These are phyloP conservation scores for Epichloe baconii DNA, from an alignment of 2,329 filamentous ascomycete genomes.

Conservation along the genomic window DNA sequence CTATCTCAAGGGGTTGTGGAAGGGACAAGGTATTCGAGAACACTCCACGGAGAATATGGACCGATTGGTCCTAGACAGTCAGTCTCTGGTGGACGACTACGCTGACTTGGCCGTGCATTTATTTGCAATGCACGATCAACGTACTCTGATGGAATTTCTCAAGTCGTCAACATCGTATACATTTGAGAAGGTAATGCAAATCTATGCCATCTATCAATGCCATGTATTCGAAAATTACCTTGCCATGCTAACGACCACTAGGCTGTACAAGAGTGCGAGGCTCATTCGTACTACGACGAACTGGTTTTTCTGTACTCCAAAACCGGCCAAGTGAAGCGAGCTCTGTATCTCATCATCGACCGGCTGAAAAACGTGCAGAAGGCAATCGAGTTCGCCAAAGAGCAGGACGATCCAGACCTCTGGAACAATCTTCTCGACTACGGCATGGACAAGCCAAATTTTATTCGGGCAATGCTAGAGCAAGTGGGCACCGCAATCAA, in stretches of 20 bases:
- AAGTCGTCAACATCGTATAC: constrained; percentile 74
- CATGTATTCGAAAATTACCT: neutral
- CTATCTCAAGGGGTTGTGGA: constrained; percentile 81
- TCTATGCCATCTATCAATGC: too few species aligned
- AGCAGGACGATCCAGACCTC: constrained; percentile 79
- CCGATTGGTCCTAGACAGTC: constrained; percentile 43
- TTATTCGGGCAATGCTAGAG: constrained; percentile 83
- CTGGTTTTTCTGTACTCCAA: constrained; percentile 94
- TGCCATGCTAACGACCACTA: constrained; percentile 15
- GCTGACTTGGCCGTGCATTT: constrained; percentile 77
- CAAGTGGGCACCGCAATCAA: constrained; percentile 91
- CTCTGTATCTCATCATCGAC: constrained; percentile 85
- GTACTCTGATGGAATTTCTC: constrained; percentile 75
- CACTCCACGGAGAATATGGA: constrained; percentile 41
- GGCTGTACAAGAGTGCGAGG: constrained; percentile 68
- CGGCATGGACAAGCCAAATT: constrained; percentile 92
- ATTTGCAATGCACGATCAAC: constrained; percentile 72
- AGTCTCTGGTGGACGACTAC: constrained; percentile 68
- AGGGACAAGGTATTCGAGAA: constrained; percentile 51
- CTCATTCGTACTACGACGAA: constrained; percentile 70
- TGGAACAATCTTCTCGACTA: constrained; percentile 94
- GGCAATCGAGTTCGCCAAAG: constrained; percentile 88
- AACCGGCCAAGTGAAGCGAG: constrained; percentile 84
- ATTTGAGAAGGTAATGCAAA: constrained; percentile 52
- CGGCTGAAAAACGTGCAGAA: constrained; percentile 83